phyloP scores from a whole-genome alignment of 1,284 basidiomycete genomes.

The Hortiboletus rubellus region DNA sequence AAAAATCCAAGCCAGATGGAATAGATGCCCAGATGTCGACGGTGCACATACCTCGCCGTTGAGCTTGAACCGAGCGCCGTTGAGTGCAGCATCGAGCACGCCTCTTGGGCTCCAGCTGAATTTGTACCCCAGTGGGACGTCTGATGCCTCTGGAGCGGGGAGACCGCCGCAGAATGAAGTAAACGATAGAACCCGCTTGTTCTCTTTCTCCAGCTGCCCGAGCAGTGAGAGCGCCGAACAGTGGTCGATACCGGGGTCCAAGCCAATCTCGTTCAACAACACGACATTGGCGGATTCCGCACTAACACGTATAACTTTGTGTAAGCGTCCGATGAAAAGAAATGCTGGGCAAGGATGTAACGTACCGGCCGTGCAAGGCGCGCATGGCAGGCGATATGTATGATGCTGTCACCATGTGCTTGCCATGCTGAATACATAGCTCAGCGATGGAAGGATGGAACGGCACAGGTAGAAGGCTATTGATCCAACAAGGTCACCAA shows the following conservation, averaged over 20 bases:
- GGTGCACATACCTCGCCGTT: conserved; percentile 48
- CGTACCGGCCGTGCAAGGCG: conserved; percentile 62
- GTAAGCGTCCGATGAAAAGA: not conserved
- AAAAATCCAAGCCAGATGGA: not conserved
- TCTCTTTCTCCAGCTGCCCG: conserved; percentile 54
- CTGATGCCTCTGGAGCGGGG: conserved; percentile 73
- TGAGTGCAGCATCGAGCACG: conserved; percentile 81
- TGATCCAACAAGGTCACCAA: not conserved
- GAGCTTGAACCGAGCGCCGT: conserved; percentile 74
- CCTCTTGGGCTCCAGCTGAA: conserved; percentile 95
- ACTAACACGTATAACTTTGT: conserved; percentile 37
- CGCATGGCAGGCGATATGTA: conserved; percentile 87
- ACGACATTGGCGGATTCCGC: conserved; percentile 71
- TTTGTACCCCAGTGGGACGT: conserved; percentile 83
- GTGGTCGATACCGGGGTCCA: conserved; percentile 97
- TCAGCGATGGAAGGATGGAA: conserved; percentile 80
- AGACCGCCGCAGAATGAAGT: conserved; percentile 94
- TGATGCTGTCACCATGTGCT: conserved; percentile 89
- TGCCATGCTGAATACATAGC: conserved; percentile 70
- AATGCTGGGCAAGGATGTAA: not conserved
- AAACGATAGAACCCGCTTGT: conserved; percentile 74
- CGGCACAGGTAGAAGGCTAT: conserved; percentile 75
- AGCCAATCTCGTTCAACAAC: conserved; percentile 89
- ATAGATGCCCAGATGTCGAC: not conserved
- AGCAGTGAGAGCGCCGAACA: conserved; percentile 85